Conservation (phyloP, 1,139 yeast species). For the Candida sp. region DNA sequence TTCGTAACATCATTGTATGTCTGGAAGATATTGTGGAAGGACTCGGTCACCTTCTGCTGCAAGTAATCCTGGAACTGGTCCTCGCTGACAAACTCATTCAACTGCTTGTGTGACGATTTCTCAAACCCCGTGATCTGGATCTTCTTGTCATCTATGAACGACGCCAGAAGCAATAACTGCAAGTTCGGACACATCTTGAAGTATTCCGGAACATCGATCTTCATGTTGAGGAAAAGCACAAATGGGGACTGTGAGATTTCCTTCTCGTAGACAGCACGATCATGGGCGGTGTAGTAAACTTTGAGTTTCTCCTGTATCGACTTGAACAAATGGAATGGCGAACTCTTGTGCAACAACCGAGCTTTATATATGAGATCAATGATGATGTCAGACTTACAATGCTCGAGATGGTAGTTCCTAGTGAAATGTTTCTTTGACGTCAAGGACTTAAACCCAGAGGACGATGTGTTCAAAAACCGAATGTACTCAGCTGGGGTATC, state of each 20-base stretch:
- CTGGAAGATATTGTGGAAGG: constrained; percentile 24
- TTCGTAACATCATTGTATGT: constrained; percentile 26
- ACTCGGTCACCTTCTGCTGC: constrained; percentile 24
- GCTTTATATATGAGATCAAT: constrained; percentile 78
- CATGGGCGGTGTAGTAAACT: constrained; percentile 84
- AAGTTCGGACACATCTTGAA: constrained; percentile 29
- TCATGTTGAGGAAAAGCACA: constrained; percentile 64
- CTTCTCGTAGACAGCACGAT: constrained; percentile 53
- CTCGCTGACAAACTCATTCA: constrained; percentile 27
- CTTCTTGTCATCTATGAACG: constrained; percentile 29
- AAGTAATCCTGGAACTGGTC: constrained; percentile 25
- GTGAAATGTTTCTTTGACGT: constrained; percentile 13
- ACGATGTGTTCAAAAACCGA: constrained; percentile 29
- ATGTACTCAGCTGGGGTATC: constrained; percentile 22
- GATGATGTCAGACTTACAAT: constrained; percentile 29
- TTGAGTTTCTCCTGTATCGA: constrained; percentile 33
- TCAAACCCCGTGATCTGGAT: constrained; percentile 34
- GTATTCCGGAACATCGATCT: constrained; percentile 24
- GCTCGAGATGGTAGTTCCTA: constrained; percentile 6
- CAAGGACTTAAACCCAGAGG: constrained; percentile 25
- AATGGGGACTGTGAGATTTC: constrained; percentile 69
- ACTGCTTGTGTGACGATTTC: constrained; percentile 23
- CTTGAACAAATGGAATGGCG: constrained; percentile 86
- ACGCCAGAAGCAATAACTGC: constrained; percentile 30
- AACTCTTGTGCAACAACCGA: constrained; percentile 73